Evolutionary conservation across 2,329 filamentous ascomycete species (phyloP), one percentile per base, ranked within the genome.

Genomic region (Fusarium multiceps): DNA sequence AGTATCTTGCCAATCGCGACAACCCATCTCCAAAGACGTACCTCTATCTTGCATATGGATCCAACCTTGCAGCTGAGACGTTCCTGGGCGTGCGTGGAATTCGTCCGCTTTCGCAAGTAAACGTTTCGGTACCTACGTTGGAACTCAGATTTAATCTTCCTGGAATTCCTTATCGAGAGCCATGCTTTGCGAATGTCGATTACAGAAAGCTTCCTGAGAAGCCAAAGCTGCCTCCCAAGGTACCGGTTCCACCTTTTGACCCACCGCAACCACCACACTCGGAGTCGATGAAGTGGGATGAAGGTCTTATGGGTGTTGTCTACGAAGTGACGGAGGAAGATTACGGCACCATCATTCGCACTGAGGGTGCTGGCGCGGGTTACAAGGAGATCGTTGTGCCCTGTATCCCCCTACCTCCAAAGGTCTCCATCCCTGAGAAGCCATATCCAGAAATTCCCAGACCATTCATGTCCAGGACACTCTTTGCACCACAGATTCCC

Each of bases 281-380:
- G 2, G 68, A 72, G 21, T 32, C 59, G 18, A 66, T 70, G 10
- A 63, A 73, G 32, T 97, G 93, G 94, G 83, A 89, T 68, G 94
- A 94, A 75, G 93, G 93, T 7, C 86, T 99, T 4, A 88, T 98
- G 42, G 96, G 96, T 25, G 93, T 97, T 18, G 96, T 98, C 6
- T 99, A 99, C 82, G 94, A 98, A 82, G 93, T 98, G 30, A 97
- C 94, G 1, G 82, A 86, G 20, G 80, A 86, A 45, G 96, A 99
- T 81, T 99, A 93, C 78, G 87, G 90, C 9, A 92, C 88, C 63
- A 97, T 99, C 72, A 91, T 98, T 65, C 90, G 90, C 7, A 98
- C 94, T 7, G 96, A 99, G 79, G 95, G 95, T 54, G 94, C 93
- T 32, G 94, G 94, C 20, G 82, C 89, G 4, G 87, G 90, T n/a